These are phyloP conservation scores for Corylus heterophylla DNA, from an alignment of 306 rosid genomes.

Conservation along the genomic window DNA sequence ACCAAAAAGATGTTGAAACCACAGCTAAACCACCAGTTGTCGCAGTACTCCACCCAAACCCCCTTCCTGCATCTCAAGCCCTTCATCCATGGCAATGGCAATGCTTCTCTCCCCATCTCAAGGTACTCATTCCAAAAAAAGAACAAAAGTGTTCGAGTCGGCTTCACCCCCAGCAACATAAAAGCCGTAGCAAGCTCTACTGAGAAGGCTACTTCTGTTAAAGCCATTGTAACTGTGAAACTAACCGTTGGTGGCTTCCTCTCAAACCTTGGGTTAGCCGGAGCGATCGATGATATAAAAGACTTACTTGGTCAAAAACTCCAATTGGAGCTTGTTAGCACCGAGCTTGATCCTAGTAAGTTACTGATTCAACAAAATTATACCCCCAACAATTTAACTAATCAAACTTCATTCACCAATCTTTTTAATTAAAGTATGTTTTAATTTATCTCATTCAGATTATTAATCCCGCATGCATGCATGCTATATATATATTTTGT, in stretches of 20 bases:
- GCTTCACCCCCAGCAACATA: constrained; percentile 9
- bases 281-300: constrained; percentile 50
- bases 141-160: neutral
- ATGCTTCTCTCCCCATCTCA: constrained; percentile 18
- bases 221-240: constrained; percentile 36
- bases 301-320: constrained; percentile 71
- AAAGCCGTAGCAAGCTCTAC: neutral
- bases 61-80: constrained; percentile 17
- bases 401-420: no score
- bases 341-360: constrained; percentile 49
- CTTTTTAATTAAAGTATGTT: no score
- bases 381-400: neutral
- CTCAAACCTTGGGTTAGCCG: constrained; percentile 43
- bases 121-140: neutral
- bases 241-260: constrained; percentile 37
- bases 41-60: constrained; percentile 12
- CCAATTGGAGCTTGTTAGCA: constrained; percentile 56
- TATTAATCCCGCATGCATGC: no score
- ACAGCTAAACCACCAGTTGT: constrained; percentile 9
- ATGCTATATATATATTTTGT: no score
- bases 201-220: constrained; percentile 10
- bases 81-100: neutral
- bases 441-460: no score
- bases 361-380: neutral
- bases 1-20: constrained; percentile 32